Conservation (phyloP, 2,329 filamentous ascomycete species). For the Neonectria punicea region DNA sequence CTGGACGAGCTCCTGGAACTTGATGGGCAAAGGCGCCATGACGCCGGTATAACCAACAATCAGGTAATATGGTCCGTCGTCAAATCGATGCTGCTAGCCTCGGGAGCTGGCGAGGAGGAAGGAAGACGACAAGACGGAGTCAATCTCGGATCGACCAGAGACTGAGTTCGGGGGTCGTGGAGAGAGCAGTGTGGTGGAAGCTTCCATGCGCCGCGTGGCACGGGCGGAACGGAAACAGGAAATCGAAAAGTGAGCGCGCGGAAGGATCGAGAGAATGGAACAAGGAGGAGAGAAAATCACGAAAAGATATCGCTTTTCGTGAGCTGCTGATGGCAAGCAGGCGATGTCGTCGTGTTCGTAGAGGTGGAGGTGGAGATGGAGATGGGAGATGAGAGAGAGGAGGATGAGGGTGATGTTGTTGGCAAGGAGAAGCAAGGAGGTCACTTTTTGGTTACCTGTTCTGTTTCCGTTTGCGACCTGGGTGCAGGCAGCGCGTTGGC, state of each 20-base stretch:
- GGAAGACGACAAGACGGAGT: constrained; percentile 28
- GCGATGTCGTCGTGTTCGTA: constrained; percentile 37
- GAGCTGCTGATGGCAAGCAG: constrained; percentile 43
- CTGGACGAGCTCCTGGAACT: constrained; percentile 91
- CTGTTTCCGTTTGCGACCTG: constrained; percentile 44
- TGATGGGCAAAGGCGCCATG: constrained; percentile 84
- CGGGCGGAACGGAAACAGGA: constrained; percentile 24
- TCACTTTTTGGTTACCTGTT: constrained; percentile 50
- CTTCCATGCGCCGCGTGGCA: constrained; percentile 53
- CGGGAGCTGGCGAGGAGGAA: constrained; percentile 28
- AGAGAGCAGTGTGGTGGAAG: constrained; percentile 43
- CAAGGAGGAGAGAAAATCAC: constrained; percentile 30
- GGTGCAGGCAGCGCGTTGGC: constrained; percentile 10
- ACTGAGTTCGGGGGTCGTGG: constrained; percentile 40
- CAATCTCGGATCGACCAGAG: constrained; percentile 41
- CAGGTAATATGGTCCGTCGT: constrained; percentile 38
- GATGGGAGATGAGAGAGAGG: constrained; percentile 28
- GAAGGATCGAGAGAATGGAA: constrained; percentile 33
- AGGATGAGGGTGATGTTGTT: constrained; percentile 37
- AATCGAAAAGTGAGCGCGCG: constrained; percentile 26
- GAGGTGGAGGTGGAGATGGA: constrained; percentile 26
- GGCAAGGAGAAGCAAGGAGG: constrained; percentile 40
- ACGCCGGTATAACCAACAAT: constrained; percentile 47
- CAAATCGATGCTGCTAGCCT: constrained; percentile 41
- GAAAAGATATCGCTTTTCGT: constrained; percentile 35